phyloP scores from a whole-genome alignment of 2,329 filamentous ascomycete genomes.

The Orbilia oligospora region DNA sequence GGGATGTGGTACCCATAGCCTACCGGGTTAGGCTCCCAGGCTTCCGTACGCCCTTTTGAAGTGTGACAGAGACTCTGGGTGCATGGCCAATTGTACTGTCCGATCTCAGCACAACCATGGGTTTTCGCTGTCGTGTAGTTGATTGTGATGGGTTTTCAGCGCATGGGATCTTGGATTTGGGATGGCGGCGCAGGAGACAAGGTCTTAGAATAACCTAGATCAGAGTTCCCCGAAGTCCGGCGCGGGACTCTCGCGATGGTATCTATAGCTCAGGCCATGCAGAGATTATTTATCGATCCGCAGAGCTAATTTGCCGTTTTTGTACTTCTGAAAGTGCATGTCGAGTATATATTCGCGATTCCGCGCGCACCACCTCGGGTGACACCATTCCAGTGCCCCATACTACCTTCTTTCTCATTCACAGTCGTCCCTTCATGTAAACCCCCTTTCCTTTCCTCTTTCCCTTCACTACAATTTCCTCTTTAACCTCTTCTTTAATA shows the following conservation, averaged over 20 bases:
- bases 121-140: background rate
- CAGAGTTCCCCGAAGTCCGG: too few species aligned
- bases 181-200: too few species aligned
- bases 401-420: background rate
- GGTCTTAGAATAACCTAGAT: too few species aligned
- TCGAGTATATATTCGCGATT: background rate
- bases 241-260: too few species aligned
- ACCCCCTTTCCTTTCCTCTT: constrained; percentile 51
- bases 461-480: background rate
- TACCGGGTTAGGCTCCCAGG: background rate
- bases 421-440: constrained; percentile 58
- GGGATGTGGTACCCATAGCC: background rate
- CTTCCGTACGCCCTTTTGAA: background rate
- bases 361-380: background rate
- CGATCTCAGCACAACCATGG: too few species aligned
- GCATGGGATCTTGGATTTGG: too few species aligned
- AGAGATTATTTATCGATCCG: too few species aligned
- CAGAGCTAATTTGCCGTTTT: background rate
- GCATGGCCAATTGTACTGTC: background rate
- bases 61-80: background rate
- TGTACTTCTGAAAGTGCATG: background rate
- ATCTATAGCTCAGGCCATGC: too few species aligned
- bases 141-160: background rate
- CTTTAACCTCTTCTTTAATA: background rate
- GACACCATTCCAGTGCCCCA: background rate